Evolutionary conservation across 2,329 filamentous ascomycete species (phyloP), one percentile per base, ranked within the genome.

Genomic region (Penicillium italicum): DNA sequence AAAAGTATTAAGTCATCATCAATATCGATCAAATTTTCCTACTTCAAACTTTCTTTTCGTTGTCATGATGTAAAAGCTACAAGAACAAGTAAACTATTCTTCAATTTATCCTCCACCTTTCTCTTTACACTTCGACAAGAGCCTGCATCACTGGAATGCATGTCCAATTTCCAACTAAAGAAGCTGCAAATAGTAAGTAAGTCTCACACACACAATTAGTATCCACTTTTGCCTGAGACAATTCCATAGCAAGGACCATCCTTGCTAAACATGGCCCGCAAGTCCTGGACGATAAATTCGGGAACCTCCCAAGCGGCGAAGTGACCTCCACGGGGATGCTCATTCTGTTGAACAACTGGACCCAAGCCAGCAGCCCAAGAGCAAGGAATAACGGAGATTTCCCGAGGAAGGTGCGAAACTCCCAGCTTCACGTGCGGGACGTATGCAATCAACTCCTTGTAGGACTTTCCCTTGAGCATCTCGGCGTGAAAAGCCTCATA

Each of bases 401-500:
- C 63, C 9, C 53, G 55, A 1, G 62, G 63, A 2, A 66, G 54
- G 28, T 66, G 63, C 11, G 55, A 55, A 36, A 66, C 24, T 1
- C 59, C 63, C 16, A 66, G 34, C 48, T 62, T 62, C 2, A 65
- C 62, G 14, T 43, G 16, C 1, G 61, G 62, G 6, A 62, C 41
- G 20, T 62, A 60, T 1, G 43, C 52, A 28, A 49, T 52, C 10
- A 65, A 53, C n/a, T 41, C 30, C 6, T 45, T 48, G 36, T 61
- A 62, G 5, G 59, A 40, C 6, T 56, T 53, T 0, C 60, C 60
- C 4, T 43, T 31, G 10, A 37, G 38, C 1, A 48, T 26, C 4
- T 36, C 55, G 0, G 53, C 31, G 41, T 62, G 61, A 5, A 49
- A 33, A 7, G 76, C 73, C 70, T 91, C 89, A 62, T 91, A 91